Evolutionary conservation across 129 eudicot species (phyloP).

Genomic region (Tanacetum coccineum): DNA sequence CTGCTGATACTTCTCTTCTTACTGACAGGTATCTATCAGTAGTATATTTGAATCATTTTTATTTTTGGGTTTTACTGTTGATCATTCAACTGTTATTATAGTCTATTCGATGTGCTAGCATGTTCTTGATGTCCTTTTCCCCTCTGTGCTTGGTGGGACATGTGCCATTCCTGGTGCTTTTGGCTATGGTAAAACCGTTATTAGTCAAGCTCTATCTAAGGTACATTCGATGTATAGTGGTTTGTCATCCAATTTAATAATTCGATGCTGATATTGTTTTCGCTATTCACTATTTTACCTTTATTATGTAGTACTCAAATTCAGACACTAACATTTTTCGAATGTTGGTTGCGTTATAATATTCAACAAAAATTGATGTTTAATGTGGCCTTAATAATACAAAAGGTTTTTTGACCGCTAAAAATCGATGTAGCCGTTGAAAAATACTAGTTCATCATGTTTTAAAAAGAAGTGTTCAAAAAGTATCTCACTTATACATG

Average conservation of each 20-base stretch:
- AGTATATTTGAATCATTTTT: background rate
- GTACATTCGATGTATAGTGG: slow-evolving; percentile 34
- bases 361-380: too few species aligned
- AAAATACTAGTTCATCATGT: too few species aligned
- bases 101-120: slow-evolving; percentile 46
- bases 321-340: slow-evolving; percentile 96
- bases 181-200: slow-evolving; percentile 97
- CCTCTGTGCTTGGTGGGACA: slow-evolving; percentile 99
- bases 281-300: slow-evolving; percentile 14
- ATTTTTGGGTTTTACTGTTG: slow-evolving; percentile 13
- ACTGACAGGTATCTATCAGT: slow-evolving; percentile 85
- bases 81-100: background rate
- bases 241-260: background rate
- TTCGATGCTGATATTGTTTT: slow-evolving; percentile 1
- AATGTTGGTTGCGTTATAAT: slow-evolving; percentile 99
- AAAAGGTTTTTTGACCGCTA: too few species aligned
- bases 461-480: too few species aligned
- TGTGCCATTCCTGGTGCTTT: slow-evolving; percentile 99
- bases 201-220: too few species aligned
- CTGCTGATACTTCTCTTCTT: slow-evolving; percentile 88
- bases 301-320: too few species aligned
- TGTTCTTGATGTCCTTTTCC: slow-evolving; percentile 99
- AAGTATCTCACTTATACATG: too few species aligned
- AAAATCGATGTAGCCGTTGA: too few species aligned
- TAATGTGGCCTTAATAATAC: too few species aligned